A percentile compares a stretch with the other conserved stretches of the same genome.
Conservation (phyloP, 2,329 filamentous ascomycete genomes). For the Immersiporthe knoxdaviesiana region DNA sequence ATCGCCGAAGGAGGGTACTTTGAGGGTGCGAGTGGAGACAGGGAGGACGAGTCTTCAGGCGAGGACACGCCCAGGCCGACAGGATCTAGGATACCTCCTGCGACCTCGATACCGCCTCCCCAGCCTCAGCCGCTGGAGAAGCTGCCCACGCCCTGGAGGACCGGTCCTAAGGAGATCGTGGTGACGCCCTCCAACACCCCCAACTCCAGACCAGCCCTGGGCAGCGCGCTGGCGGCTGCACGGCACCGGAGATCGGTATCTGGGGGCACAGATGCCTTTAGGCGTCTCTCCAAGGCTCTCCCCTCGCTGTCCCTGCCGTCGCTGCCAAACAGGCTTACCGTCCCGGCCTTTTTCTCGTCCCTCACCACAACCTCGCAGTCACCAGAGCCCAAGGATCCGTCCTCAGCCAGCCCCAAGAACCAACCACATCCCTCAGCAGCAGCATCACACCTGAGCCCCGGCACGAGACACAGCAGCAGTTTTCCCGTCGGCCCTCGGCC, state of each 20-base stretch:
- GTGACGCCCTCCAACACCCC: constrained; percentile 32
- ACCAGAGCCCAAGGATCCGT: constrained; percentile 33
- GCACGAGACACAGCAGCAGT: constrained; percentile 27
- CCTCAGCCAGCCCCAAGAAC: constrained; percentile 25
- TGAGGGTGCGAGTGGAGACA: constrained; percentile 26
- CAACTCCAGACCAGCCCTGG: constrained; percentile 44
- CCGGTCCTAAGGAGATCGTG: constrained; percentile 45
- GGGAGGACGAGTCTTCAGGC: constrained; percentile 25
- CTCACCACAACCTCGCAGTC: constrained; percentile 37
- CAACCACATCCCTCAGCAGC: no score
- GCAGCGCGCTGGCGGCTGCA: constrained; percentile 50
- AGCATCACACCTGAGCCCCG: constrained; percentile 23
- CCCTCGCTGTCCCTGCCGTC: constrained; percentile 57
- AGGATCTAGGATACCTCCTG: constrained; percentile 2
- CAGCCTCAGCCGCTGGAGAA: constrained; percentile 29
- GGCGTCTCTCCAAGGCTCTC: constrained; percentile 58
- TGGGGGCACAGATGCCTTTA: constrained; percentile 60
- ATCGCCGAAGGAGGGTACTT: constrained; percentile 44
- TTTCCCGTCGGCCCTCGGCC: constrained; percentile 19
- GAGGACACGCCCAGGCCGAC: constrained; percentile 17
- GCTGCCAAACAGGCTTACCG: constrained; percentile 41
- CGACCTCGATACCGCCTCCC: constrained; percentile 20
- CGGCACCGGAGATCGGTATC: constrained; percentile 57
- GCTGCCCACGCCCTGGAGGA: constrained; percentile 45
- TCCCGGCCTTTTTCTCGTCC: constrained; percentile 46